Base-by-base conservation (phyloP, 768 basidiomycete species). In the Hemileccinum rubropunctum region DNA sequence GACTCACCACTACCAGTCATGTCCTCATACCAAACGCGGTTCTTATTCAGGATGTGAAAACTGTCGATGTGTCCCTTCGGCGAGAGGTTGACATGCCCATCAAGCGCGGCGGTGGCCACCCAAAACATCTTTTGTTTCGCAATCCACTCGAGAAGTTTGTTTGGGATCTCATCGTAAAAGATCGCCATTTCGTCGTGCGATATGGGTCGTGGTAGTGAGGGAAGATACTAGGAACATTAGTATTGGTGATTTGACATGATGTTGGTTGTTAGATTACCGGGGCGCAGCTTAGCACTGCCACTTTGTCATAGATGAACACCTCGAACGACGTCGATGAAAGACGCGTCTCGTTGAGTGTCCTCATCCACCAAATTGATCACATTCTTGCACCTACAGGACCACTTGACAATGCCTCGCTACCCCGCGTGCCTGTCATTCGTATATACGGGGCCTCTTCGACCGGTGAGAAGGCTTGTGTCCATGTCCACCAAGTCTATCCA, bases 401-500 rank as follows among this genome's bases (percentile, higher is more conserved):
- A 21, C 78, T 91, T 36, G 89, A 91, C 67, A 82, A 83, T 48
- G 65, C 77, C 4, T 68, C 65, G 3, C 77, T 91, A 21, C 77
- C 76, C 11, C 77, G 73, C 23, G 86, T 88, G 18, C 95, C 95
- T 13, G 77, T 94, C 4, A 74, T 98, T 50, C 77, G 93, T 45
- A 86, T 99, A 42, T 98, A 83, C 66, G 97, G 95, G 13, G 71
- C 83, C 12, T 90, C 92, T 2, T 88, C 90, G 5, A 64, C 70
- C 2, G 89, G 91, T 13, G 74, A 82, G 66, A 87, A 83, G 62
- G 80, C 91, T 17, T 95, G 93, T 62, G 78, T 95, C 13, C 87
- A 97, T 73, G 73, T 98, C 35, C 95, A 97, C 65, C 91, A 94
- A 73, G 88, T 88, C 27, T 95, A 88, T 69, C 95, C 95, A 1